These are phyloP conservation scores for Diplodia intermedia DNA, from an alignment of 2,329 filamentous ascomycete genomes.

Conservation along the genomic window DNA sequence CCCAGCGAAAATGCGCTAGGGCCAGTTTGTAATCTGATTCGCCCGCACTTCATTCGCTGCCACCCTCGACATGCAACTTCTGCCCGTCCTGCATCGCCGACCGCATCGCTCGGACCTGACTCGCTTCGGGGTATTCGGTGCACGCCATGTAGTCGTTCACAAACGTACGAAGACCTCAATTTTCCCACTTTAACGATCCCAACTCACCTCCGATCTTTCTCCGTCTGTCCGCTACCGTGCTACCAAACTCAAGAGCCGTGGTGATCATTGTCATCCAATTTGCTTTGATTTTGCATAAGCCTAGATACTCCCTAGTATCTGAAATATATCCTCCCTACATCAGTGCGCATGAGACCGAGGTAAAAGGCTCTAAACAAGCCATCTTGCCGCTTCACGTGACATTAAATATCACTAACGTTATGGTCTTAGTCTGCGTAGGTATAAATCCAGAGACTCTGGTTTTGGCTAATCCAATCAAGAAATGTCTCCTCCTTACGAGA, in stretches of 20 bases:
- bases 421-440: not conserved
- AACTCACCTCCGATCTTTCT: not conserved
- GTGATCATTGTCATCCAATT: not conserved
- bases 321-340: not conserved
- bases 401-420: not conserved
- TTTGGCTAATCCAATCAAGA: not conserved
- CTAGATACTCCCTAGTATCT: not conserved
- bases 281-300: not conserved
- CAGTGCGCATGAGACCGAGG: not conserved
- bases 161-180: not conserved
- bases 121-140: not conserved
- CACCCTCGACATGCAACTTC: not conserved
- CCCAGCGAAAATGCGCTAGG: constrained; percentile 29
- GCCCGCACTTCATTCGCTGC: constrained; percentile 30
- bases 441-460: not conserved
- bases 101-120: not conserved
- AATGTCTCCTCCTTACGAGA: not conserved
- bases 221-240: not conserved
- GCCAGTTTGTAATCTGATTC: constrained; percentile 31
- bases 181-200: not conserved
- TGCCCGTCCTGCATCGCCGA: not conserved
- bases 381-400: constrained; percentile 1
- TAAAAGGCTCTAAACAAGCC: not conserved
- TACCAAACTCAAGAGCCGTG: not conserved
- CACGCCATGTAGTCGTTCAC: not conserved